Base-by-base conservation (phyloP, 2,329 filamentous ascomycete genomes). In the Aspergillus quadrilineatus region DNA sequence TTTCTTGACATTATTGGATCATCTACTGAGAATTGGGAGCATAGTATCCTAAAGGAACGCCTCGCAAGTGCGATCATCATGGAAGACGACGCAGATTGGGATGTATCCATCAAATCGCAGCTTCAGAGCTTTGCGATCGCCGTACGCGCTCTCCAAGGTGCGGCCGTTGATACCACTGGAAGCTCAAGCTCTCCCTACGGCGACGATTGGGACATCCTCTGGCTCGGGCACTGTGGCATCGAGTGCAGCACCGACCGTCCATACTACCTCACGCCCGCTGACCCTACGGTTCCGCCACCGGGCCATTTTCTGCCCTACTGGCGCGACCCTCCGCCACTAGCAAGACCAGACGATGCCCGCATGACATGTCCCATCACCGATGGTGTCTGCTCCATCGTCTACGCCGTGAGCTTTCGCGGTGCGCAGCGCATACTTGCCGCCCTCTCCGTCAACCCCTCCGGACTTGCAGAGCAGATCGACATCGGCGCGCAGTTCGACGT, bases 181-280 rank as follows among this genome's bases (percentile, higher is more conserved):
- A n/a, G 1, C 3, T 9, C 8, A 28, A 28, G 26, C 26, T 62
- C 59, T 0, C 61, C 59, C 1, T 62, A 62, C 12, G 60, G 60
- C 4, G 26, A 61, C 39, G 43, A 56, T 29, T 67, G 64, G 63
- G 65, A 66, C n/a, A 59, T 66, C 30, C 54, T 64, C 45, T 67
- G 65, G 63, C 51, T 65, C 1, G 65, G 66, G 1, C 65, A 68
- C 46, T 69, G 66, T 15, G 66, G 65, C 1, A 6, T 66, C 1
- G 53, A 63, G 39, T 67, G 59, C 46, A 52, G 22, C 49, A 28
- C 61, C 2, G 34, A 61, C 5, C 28, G 44, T 3, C 56, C 61
- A 7, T 60, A 55, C 15, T 61, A 58, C 30, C 48, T 60, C 17
- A 57, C 54, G 9, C 55, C 55, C 0, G 42, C 58, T 34, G 63